Conservation (phyloP, 495 filamentous ascomycete genomes). For the Aspergillus wentii region DNA sequence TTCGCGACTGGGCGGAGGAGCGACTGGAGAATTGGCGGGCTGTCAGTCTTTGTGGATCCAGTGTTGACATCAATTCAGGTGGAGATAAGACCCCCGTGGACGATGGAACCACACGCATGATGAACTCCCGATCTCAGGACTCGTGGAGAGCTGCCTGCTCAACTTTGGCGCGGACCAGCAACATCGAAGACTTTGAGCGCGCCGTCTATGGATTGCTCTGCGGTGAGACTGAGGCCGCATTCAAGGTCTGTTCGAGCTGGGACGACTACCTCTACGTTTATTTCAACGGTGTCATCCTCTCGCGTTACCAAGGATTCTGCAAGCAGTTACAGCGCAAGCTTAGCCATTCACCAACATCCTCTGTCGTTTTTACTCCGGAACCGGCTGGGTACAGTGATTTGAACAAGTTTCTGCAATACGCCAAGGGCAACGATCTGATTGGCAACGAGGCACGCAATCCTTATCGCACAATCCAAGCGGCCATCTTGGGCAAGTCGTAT, state of each 20-base stretch:
- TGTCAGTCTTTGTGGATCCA: slow-evolving; percentile 41
- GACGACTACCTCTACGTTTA: slow-evolving; percentile 89
- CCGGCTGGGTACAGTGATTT: slow-evolving; percentile 35
- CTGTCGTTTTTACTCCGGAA: slow-evolving; percentile 31
- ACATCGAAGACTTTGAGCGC: slow-evolving; percentile 70
- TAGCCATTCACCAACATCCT: slow-evolving; percentile 26
- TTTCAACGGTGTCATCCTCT: slow-evolving; percentile 75
- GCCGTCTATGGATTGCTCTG: slow-evolving; percentile 87
- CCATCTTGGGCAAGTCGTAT: slow-evolving; percentile 35
- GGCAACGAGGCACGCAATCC: slow-evolving; percentile 37
- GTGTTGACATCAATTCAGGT: slow-evolving; percentile 25
- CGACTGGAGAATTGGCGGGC: slow-evolving; percentile 83
- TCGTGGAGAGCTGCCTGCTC: slow-evolving; percentile 80
- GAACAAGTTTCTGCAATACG: slow-evolving; percentile 33
- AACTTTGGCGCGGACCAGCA: slow-evolving; percentile 61
- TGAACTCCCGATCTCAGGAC: slow-evolving; percentile 45
- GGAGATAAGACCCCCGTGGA: slow-evolving; percentile 32
- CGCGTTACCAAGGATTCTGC: slow-evolving; percentile 42
- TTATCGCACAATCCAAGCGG: slow-evolving; percentile 45
- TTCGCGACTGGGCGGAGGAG: slow-evolving; percentile 75
- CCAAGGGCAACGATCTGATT: slow-evolving; percentile 30
- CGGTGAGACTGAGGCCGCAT: slow-evolving; percentile 72
- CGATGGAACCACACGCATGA: slow-evolving; percentile 41
- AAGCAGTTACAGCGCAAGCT: slow-evolving; percentile 40
- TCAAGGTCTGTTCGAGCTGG: slow-evolving; percentile 72